These are phyloP conservation scores for Fusarium mundagurra DNA, from an alignment of 2,329 filamentous ascomycete species.

Conservation along the genomic window DNA sequence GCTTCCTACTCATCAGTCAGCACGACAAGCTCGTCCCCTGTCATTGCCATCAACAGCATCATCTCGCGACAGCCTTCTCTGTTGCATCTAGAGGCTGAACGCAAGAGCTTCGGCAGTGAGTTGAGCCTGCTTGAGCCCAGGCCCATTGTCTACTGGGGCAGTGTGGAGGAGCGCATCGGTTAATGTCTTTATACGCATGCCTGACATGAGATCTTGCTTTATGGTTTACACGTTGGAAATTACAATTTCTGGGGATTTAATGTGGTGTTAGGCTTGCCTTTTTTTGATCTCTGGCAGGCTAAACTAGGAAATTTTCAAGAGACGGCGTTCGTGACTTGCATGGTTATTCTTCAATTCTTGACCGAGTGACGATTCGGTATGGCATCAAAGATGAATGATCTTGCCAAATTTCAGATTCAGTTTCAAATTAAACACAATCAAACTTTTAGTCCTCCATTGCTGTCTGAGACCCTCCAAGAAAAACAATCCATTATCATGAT, in stretches of 20 bases:
- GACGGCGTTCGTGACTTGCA: constrained; percentile 20
- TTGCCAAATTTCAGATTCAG: constrained; percentile 17
- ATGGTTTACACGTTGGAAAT: constrained; percentile 4
- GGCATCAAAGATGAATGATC: constrained; percentile 11
- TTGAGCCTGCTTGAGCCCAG: constrained; percentile 69
- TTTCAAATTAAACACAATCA: background rate
- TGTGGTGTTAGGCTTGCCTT: constrained; percentile 20
- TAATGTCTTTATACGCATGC: constrained; percentile 30
- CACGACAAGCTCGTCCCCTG: constrained; percentile 56
- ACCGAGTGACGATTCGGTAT: background rate
- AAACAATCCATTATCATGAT: constrained; percentile 9
- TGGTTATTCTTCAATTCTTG: constrained; percentile 21
- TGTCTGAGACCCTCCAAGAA: background rate
- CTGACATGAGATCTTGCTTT: background rate
- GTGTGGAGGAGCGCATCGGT: constrained; percentile 68
- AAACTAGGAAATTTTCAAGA: constrained; percentile 4
- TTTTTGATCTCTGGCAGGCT: constrained; percentile 13
- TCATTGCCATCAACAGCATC: constrained; percentile 67
- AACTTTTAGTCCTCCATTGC: background rate
- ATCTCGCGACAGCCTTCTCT: constrained; percentile 67
- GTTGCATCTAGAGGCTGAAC: constrained; percentile 67
- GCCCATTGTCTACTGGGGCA: constrained; percentile 71
- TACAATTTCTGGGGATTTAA: constrained; percentile 4
- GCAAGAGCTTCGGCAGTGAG: constrained; percentile 61
- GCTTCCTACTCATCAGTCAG: constrained; percentile 55